Conservation (phyloP, 306 rosid genomes). For the apple (Malus domestica) region DNA sequence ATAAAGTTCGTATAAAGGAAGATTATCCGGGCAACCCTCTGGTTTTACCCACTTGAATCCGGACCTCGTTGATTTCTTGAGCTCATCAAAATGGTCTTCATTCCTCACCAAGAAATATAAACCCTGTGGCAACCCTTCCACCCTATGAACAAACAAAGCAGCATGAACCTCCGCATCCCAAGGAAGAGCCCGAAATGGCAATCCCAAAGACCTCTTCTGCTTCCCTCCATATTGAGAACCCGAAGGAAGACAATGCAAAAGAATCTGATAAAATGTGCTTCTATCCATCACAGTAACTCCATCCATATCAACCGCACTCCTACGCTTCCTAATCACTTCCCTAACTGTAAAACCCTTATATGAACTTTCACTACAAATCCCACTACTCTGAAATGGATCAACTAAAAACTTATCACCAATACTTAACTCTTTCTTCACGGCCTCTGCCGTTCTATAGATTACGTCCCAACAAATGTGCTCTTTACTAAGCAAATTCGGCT, state of each 20-base stretch:
- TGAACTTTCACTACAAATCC: constrained; percentile 29
- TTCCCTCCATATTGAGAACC: constrained; percentile 43
- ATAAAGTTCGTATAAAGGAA: constrained; percentile 68
- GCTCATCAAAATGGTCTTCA: constrained; percentile 60
- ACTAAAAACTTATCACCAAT: constrained; percentile 23
- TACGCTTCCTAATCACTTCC: constrained; percentile 74
- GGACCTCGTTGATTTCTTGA: constrained; percentile 49
- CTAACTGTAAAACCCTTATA: constrained; percentile 60
- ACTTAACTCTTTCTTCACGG: constrained; percentile 53
- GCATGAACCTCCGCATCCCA: constrained; percentile 97
- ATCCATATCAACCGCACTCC: constrained; percentile 97
- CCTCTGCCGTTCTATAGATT: constrained; percentile 69
- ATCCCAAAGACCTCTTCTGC: constrained; percentile 46
- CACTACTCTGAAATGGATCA: constrained; percentile 61
- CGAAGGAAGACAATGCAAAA: constrained; percentile 89
- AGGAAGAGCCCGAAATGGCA: constrained; percentile 65
- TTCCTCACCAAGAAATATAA: constrained; percentile 84
- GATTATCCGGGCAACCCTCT: constrained; percentile 65
- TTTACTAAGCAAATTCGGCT: constrained; percentile 68
- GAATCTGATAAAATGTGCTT: constrained; percentile 70
- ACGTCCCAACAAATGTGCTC: constrained; percentile 92
- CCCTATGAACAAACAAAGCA: constrained; percentile 87
- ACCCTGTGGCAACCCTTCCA: constrained; percentile 67
- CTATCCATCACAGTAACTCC: constrained; percentile 56
- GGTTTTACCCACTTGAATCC: constrained; percentile 80